Evolutionary conservation across 768 basidiomycete genomes (phyloP), one percentile per base, ranked within the genome.

Genomic region (Naganishia antarctica): DNA sequence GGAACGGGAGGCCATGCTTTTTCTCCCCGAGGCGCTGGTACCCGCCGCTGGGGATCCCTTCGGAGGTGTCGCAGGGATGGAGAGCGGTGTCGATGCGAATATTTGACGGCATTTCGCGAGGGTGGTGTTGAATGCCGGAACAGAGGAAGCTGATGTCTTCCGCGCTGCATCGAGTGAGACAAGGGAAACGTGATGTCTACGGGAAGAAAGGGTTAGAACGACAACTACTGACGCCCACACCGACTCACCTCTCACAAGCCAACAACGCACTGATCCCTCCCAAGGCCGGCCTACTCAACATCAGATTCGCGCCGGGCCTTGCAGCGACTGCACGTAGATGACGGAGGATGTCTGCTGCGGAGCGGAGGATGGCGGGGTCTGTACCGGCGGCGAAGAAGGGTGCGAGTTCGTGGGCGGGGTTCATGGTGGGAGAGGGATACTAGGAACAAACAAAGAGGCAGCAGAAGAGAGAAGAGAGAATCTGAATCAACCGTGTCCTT

Each of bases 211-310:
- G n/a, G n/a, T n/a, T n/a, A n/a, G n/a, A n/a, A n/a, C n/a, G n/a
- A n/a, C n/a, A n/a, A n/a, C n/a, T n/a, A n/a, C 37, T 18, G 5
- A 21, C n/a, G 18, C 43, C 11, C 11, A 15, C 43, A 6, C 8
- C 13, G 43, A 57, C 13, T 26, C 21, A 57, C 53, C 53, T 5
- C 23, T 57, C 53, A 26, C 53, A 57, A 6, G 53, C 53, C 12
- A 57, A 26, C 37, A 57, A 57, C 23, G 53, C 53, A 57, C 53
- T 57, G 34, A 37, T 37, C 21, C 34, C 53, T 6, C 23, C 37
- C 53, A 57, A 41, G 34, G 34, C 18, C n/a, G n/a, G n/a, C n/a
- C n/a, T n/a, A n/a, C n/a, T n/a, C n/a, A n/a, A n/a, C n/a, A n/a
- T n/a, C n/a, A n/a, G n/a, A n/a, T n/a, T n/a, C n/a, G n/a, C n/a